Conservation (phyloP, 768 basidiomycete genomes). For the Auriscalpium microsporum region DNA sequence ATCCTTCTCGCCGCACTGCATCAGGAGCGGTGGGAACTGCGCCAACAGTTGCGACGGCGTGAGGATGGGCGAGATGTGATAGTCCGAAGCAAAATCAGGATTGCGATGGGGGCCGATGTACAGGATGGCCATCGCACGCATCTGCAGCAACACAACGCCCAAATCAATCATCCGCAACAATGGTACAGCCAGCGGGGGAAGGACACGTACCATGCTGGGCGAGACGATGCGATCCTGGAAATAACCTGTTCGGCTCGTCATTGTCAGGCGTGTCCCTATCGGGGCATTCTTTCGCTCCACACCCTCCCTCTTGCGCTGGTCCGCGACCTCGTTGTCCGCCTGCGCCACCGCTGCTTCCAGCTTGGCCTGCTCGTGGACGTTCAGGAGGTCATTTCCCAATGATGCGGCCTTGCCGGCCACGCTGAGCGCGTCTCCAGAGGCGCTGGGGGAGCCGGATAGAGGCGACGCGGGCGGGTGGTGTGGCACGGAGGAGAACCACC, state of each 20-base stretch:
- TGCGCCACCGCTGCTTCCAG: conserved; percentile 8
- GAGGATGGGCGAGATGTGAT: conserved; percentile 92
- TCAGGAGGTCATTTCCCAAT: neutral
- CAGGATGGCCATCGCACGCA: conserved; percentile 98
- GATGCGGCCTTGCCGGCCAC: neutral
- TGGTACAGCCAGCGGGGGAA: neutral
- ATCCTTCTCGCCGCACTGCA: conserved; percentile 94
- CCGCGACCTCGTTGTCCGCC: conserved; percentile 12
- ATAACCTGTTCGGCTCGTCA: conserved; percentile 91
- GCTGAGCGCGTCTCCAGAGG: neutral
- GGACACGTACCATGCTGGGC: conserved; percentile 81
- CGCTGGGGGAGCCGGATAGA: neutral
- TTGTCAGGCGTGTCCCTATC: conserved; percentile 83
- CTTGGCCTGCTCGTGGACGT: conserved; percentile 5
- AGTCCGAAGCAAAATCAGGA: conserved; percentile 92
- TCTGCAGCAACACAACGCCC: conserved; percentile 38
- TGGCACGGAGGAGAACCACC: conserved; percentile 5
- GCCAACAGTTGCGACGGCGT: conserved; percentile 77
- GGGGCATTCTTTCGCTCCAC: conserved; percentile 29
- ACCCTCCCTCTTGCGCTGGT: conserved; percentile 11
- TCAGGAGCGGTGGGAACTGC: conserved; percentile 86
- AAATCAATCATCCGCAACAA: neutral
- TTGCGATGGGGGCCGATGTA: conserved; percentile 92
- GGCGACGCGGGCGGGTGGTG: neutral
- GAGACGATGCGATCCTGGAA: conserved; percentile 92